phyloP scores from a whole-genome alignment of 768 basidiomycete species.

The Psilocybe sp. region DNA sequence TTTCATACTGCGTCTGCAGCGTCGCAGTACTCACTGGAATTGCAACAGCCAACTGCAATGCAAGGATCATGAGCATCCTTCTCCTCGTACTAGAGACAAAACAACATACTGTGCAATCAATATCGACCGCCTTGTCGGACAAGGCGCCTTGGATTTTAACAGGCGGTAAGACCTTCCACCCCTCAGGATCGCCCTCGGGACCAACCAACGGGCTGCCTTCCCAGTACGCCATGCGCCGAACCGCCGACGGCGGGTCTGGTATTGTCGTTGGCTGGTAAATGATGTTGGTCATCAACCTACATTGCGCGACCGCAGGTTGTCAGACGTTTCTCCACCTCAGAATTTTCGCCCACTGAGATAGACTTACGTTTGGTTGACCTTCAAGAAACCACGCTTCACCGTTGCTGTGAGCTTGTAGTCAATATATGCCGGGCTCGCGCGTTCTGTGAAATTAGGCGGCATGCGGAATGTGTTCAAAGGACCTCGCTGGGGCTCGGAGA shows the following conservation, averaged over 20 bases:
- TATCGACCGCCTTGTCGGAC: constrained; percentile 30
- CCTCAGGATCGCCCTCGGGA: constrained; percentile 34
- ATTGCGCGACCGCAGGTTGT: not conserved
- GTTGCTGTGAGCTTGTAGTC: constrained; percentile 54
- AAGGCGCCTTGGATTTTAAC: constrained; percentile 29
- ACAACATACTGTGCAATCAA: constrained; percentile 28
- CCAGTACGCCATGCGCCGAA: constrained; percentile 32
- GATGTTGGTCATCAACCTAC: constrained; percentile 27
- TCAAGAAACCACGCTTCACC: constrained; percentile 45
- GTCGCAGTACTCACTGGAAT: constrained; percentile 29
- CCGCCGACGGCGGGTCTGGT: constrained; percentile 32
- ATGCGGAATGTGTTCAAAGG: constrained; percentile 35
- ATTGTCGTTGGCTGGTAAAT: constrained; percentile 29
- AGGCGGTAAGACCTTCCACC: constrained; percentile 32
- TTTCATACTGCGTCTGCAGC: constrained; percentile 22
- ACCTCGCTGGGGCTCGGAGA: constrained; percentile 30
- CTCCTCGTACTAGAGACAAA: not conserved
- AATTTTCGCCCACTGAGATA: not conserved
- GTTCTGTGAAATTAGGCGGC: constrained; percentile 55
- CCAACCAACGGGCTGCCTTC: constrained; percentile 28
- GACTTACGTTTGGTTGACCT: constrained; percentile 47
- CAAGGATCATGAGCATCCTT: not conserved
- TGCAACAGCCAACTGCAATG: constrained; percentile 43
- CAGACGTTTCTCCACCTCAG: not conserved
- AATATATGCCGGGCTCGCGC: constrained; percentile 52